Evolutionary conservation across 202 grass and related monocot species (phyloP), one percentile per base, ranked within the genome.

Genomic region (Schoenoplectus triqueter): DNA sequence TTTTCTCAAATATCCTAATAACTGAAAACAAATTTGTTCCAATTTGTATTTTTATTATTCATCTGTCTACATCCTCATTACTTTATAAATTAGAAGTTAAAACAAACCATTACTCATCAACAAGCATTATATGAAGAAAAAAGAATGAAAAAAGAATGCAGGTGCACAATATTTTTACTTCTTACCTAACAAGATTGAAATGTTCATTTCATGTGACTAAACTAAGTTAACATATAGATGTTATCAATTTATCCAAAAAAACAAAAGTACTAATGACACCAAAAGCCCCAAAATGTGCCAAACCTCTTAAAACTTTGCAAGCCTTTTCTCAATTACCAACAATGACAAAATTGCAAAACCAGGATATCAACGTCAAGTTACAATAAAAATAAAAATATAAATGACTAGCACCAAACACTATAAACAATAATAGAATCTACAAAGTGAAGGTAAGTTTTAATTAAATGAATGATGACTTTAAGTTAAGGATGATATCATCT

Each of bases 1-100:
- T 50, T 49, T 49, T 49, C 42, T 73, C 45, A 10, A 50, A 73
- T 73, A 1, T 73, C 69, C 45, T 73, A 69, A 69, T 46, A 69
- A 69, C 15, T 70, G 5, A 47, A 46, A 70, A 66, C 54, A 31
- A 39, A 40, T 39, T 66, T 40, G 20, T 39, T 66, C 7, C 21
- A 31, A 66, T 31, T 9, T 66, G 1, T 31, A 66, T 18, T 62
- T 59, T 66, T 31, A 31, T 66, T 31, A 31, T 21, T 31, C 63
- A 66, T 31, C 3, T 7, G 5, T 65, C 7, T 19, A 9, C 18
- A 6, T 10, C 19, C 31, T 31, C 9, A 31, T 39, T 31, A 10
- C 64, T 11, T 10, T 1, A 59, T 3, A 66, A 31, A 3, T 31
- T 1, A 11, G 2, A 39, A 31, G 7, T 66, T 31, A 31, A 44